Base-by-base conservation (phyloP, 805 yeast genomes). In the Brettanomyces naardenensis region DNA sequence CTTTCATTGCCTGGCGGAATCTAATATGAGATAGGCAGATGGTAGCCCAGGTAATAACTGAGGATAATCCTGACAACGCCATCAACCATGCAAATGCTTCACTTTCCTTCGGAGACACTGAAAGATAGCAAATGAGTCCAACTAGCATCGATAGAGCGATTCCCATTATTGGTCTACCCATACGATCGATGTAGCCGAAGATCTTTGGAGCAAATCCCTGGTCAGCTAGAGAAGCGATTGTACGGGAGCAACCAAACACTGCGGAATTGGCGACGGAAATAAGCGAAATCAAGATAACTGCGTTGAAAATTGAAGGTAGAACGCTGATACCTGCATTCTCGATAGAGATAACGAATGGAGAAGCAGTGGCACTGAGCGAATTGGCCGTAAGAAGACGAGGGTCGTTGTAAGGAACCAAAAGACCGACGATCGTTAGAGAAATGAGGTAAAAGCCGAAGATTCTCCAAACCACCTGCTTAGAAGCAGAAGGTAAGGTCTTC, bases 11-110 rank as follows among this genome's bases (percentile, higher is more conserved):
- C 38, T 64, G 55, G 62, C 88, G 73, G 63, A 77, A 80, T 44
- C 86, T 65, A 21, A 83, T 59, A 49, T 78, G 85, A 28, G 77
- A 73, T 19, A 71, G 56, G 51, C 78, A 73, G 41, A 80, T 74
- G 4, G 82, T 70, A 33, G 75, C 75, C 90, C 90, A 82, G 34
- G 81, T 76, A 56, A 78, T 72, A 37, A 81, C 63, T n/a, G 85
- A 73, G 2, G 86, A 73, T 43, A 82, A 64, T 36, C 86, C 86
- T 20, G 84, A 75, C 25, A 82, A 56, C 18, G 85, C 80, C 53
- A 79, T 64, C 53, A 81, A 58, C 89, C 89, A 81, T 44, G 68
- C 64, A 58, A 82, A 82, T 17, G 78, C 76, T n/a, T 60, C 70
- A 31, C 64, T 66, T 46, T 73, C 61, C 41, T 67, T 58, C 7